Evolutionary conservation across 306 rosid genomes (phyloP).

Genomic region (Ormosia emarginata): DNA sequence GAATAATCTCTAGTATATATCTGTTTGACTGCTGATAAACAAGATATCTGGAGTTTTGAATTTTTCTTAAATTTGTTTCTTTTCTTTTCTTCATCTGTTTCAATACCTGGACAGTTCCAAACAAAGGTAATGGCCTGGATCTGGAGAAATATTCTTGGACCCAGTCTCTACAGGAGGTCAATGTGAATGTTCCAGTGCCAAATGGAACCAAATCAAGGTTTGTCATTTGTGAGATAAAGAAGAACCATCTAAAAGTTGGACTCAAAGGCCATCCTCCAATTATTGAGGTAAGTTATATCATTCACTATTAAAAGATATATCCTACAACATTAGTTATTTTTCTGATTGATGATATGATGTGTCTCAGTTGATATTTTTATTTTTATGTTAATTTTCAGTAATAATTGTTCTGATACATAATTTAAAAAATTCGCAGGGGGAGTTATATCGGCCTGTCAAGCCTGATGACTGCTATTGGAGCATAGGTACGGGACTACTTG

Average conservation of each 20-base stretch:
- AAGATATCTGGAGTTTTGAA: not conserved
- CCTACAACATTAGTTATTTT: not conserved
- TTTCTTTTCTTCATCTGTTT: not conserved
- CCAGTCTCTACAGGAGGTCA: slow-evolving; percentile 83
- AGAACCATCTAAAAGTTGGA: slow-evolving; percentile 78
- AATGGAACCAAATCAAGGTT: slow-evolving; percentile 73
- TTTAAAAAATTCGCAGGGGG: slow-evolving; percentile 49
- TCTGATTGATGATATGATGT: not conserved
- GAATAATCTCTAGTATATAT: not conserved
- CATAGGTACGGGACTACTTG: slow-evolving; percentile 52
- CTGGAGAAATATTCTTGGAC: slow-evolving; percentile 88
- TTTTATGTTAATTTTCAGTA: not conserved
- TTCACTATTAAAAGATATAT: not conserved
- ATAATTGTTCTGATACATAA: not conserved
- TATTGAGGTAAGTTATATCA: slow-evolving; percentile 51
- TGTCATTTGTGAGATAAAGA: slow-evolving; percentile 77
- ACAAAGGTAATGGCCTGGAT: slow-evolving; percentile 83
- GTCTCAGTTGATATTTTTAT: not conserved
- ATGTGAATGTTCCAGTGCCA: slow-evolving; percentile 66
- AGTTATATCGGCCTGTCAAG: slow-evolving; percentile 55
- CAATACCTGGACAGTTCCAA: slow-evolving; percentile 55
- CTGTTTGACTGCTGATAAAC: not conserved
- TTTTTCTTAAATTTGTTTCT: not conserved
- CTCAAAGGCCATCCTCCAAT: slow-evolving; percentile 91
- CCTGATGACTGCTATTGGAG: slow-evolving; percentile 90